Base-by-base conservation (phyloP, 2,329 filamentous ascomycete genomes). In the Fusarium chaquense region DNA sequence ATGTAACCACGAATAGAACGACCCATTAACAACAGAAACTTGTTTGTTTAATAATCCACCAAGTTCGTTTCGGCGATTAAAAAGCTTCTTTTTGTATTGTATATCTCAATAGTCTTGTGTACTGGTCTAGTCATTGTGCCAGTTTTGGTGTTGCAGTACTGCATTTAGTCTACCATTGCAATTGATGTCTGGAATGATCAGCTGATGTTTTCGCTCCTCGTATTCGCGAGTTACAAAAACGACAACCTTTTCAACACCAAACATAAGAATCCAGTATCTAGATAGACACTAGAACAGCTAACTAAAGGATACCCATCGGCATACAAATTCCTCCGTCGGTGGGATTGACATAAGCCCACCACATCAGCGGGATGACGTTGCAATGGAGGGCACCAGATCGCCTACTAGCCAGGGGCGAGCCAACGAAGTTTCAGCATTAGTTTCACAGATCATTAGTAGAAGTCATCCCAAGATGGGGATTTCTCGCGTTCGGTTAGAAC, bases 361-460 rank as follows among this genome's bases (percentile, higher is more conserved):
- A 58, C 13, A 32, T 36, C 38, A 9, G 28, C 59, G 59, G 61
- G 49, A 64, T 64, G 60, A 57, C 60, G 49, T 57, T 63, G 32
- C 49, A 40, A 51, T n/a, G 12, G 49, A 51, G 49, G 35, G 24
- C 49, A 40, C 49, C 35, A 51, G 28, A 46, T 38, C 26, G 16
- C 28, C 15, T 22, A 20, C 22, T 30, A 44, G 36, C 32, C 56
- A 65, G 47, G 62, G 61, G 28, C 38, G 41, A 52, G 33, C 46
- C 54, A 65, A 49, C 53, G 24, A 54, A 30, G 62, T 66, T 66
- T 61, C 62, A 60, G 53, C 13, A 52, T 65, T 59, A 22, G 60
- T 65, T 65, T 65, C 60, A 51, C 18, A 22, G 12, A 62, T 32
- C 24, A n/a, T 50, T 49, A 26, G 40, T 45, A 12, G 22, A 58